phyloP scores from a whole-genome alignment of 108 stramenopile genomes.

The Nitzschia sp. region DNA sequence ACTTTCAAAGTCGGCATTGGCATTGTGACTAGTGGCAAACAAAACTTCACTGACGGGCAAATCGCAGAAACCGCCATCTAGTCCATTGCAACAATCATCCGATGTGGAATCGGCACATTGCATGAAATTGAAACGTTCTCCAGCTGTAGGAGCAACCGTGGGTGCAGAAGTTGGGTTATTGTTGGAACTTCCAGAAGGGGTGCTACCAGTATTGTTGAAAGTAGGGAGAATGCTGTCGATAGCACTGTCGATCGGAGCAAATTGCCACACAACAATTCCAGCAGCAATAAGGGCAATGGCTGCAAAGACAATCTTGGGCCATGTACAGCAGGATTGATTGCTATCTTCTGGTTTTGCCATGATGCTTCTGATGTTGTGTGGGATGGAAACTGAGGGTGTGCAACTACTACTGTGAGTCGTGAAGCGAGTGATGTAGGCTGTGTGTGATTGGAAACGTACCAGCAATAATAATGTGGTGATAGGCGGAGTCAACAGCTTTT shows the following conservation, averaged over 20 bases:
- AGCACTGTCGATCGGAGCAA: conserved; percentile 30
- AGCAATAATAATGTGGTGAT: too few species aligned
- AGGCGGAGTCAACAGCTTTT: too few species aligned
- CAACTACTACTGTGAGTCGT: too few species aligned
- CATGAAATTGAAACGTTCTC: conserved; percentile 24
- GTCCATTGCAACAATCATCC: conserved; percentile 62
- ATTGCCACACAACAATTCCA: conserved; percentile 36
- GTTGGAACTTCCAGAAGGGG: background rate
- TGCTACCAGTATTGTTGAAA: conserved; percentile 11
- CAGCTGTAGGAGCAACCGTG: conserved; percentile 18
- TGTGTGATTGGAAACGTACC: too few species aligned
- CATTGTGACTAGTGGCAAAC: conserved; percentile 69
- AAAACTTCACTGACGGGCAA: conserved; percentile 56
- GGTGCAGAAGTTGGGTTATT: background rate
- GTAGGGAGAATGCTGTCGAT: conserved; percentile 27
- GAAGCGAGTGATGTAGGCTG: too few species aligned
- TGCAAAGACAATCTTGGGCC: conserved; percentile 22
- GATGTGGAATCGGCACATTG: conserved; percentile 14
- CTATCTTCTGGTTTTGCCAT: too few species aligned
- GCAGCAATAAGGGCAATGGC: conserved; percentile 4
- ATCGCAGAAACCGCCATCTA: conserved; percentile 52
- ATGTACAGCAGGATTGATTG: conserved; percentile 20
- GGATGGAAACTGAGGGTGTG: too few species aligned
- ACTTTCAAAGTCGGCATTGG: conserved; percentile 47
- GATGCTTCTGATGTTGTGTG: too few species aligned